Evolutionary conservation across 1,284 basidiomycete genomes (phyloP).

Genomic region (Leccinum solheimii): DNA sequence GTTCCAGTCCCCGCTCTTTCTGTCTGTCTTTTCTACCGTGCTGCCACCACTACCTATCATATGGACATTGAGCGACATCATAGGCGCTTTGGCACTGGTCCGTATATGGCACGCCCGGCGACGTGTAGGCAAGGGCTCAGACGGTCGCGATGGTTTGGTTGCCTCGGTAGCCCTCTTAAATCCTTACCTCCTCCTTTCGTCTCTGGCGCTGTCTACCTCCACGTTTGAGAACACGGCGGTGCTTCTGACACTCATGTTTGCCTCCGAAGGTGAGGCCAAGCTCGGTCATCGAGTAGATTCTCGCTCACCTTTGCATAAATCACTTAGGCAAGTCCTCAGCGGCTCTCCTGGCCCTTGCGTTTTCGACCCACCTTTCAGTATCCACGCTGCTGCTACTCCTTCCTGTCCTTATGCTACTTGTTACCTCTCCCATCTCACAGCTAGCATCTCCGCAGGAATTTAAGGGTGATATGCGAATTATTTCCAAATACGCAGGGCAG

Average conservation of each 20-base stretch:
- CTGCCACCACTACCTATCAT: slow-evolving; percentile 60
- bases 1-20: slow-evolving; percentile 74
- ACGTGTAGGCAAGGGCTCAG: slow-evolving; percentile 38
- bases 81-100: slow-evolving; percentile 67
- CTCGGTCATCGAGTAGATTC: neutral
- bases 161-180: slow-evolving; percentile 78
- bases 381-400: slow-evolving; percentile 70
- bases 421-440: slow-evolving; percentile 58
- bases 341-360: slow-evolving; percentile 64
- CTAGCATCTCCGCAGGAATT: slow-evolving; percentile 60
- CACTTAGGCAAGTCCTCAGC: slow-evolving; percentile 53
- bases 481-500: slow-evolving; percentile 44
- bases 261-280: slow-evolving; percentile 56
- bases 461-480: slow-evolving; percentile 36
- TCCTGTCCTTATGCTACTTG: slow-evolving; percentile 67
- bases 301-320: neutral
- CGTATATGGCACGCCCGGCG: slow-evolving; percentile 66
- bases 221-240: slow-evolving; percentile 75
- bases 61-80: slow-evolving; percentile 72
- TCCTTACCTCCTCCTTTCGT: slow-evolving; percentile 81
- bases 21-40: slow-evolving; percentile 74
- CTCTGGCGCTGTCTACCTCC: slow-evolving; percentile 78
- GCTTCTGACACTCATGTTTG: slow-evolving; percentile 71
- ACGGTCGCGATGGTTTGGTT: slow-evolving; percentile 56
- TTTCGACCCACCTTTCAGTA: slow-evolving; percentile 70